Conservation (phyloP, 495 filamentous ascomycete genomes). For the Daldinia caldariorum region DNA sequence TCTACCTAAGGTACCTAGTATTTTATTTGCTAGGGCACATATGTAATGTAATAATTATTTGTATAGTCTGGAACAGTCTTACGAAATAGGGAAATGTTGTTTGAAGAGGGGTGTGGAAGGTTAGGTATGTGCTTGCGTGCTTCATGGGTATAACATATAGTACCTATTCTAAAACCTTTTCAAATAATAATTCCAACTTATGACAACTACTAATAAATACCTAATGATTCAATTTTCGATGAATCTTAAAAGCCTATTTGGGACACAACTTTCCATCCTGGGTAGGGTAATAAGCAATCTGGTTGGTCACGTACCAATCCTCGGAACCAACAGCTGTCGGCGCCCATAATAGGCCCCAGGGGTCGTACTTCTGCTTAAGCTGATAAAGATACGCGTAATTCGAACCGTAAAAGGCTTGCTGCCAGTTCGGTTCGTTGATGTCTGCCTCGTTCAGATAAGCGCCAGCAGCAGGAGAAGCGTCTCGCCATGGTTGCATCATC, state of each 20-base stretch:
- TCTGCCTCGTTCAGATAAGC: conserved; percentile 58
- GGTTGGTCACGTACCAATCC: conserved; percentile 37
- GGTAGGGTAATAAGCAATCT: conserved; percentile 42
- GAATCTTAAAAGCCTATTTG: not conserved
- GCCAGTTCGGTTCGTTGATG: conserved; percentile 65
- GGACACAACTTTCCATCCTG: conserved; percentile 43
- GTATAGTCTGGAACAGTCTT: not conserved
- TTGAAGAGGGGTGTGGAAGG: not conserved
- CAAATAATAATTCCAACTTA: not conserved
- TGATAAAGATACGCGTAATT: conserved; percentile 53
- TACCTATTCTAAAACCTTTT: not conserved
- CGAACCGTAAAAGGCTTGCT: conserved; percentile 64
- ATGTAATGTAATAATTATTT: no score
- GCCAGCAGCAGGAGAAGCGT: conserved; percentile 47
- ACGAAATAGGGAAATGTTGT: not conserved
- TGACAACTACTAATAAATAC: no score
- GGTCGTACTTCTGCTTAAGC: conserved; percentile 62
- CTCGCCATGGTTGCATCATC: conserved; percentile 38
- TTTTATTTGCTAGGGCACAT: no score
- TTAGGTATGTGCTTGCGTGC: not conserved
- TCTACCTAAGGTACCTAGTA: no score
- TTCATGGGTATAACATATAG: not conserved
- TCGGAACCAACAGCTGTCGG: conserved; percentile 52
- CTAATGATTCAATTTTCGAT: not conserved
- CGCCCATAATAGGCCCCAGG: conserved; percentile 60